These are phyloP conservation scores for Sarcodon aspratus DNA, from an alignment of 768 basidiomycete genomes.

Conservation along the genomic window DNA sequence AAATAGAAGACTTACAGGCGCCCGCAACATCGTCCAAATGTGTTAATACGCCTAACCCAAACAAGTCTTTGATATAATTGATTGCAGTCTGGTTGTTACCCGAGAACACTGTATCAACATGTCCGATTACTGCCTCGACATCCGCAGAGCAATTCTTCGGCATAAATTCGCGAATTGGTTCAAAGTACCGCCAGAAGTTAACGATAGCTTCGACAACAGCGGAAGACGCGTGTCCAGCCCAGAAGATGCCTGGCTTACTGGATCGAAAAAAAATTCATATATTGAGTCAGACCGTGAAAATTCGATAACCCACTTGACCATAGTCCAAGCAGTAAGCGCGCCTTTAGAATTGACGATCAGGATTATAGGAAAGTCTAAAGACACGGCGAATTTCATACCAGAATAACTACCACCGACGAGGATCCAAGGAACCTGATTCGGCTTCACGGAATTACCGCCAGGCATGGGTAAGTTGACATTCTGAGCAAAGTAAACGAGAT, in stretches of 20 bases:
- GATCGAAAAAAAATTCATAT: not conserved
- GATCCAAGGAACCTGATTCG: constrained; percentile 34
- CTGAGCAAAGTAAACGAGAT: constrained; percentile 58
- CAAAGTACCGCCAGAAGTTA: constrained; percentile 64
- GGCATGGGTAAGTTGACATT: constrained; percentile 60
- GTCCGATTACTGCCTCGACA: constrained; percentile 47
- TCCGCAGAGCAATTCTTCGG: constrained; percentile 67
- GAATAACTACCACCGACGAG: constrained; percentile 32
- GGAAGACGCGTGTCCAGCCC: constrained; percentile 56
- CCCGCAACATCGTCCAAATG: constrained; percentile 62
- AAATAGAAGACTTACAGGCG: constrained; percentile 25
- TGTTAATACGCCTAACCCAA: constrained; percentile 42
- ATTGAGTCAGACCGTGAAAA: not conserved
- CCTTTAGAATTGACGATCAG: constrained; percentile 9
- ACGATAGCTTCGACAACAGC: constrained; percentile 53
- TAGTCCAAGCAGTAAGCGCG: constrained; percentile 47
- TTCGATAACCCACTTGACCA: constrained; percentile 43
- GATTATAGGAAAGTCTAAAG: not conserved
- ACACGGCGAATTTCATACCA: constrained; percentile 8
- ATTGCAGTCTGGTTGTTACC: constrained; percentile 34
- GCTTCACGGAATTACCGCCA: constrained; percentile 47
- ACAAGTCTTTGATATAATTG: constrained; percentile 40
- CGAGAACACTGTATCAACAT: constrained; percentile 47
- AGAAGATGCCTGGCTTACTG: constrained; percentile 51
- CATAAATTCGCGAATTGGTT: constrained; percentile 59